These are phyloP conservation scores for Phytophthora niederhauseri DNA, from an alignment of 352 stramenopile genomes.

Conservation along the genomic window DNA sequence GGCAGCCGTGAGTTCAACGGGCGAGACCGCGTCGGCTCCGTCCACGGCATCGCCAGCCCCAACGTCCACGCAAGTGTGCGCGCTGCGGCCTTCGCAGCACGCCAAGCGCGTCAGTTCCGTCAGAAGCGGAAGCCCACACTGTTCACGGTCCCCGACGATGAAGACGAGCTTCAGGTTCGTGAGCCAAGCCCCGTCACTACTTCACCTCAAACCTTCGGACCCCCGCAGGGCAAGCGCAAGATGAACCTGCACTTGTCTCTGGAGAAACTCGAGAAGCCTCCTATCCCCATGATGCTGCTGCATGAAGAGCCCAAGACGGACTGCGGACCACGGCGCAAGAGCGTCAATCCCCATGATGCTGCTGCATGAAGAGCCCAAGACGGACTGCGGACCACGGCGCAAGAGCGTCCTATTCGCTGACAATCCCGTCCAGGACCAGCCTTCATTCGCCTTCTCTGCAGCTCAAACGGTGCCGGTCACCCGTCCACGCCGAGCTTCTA, in stretches of 20 bases:
- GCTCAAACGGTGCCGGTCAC: not conserved
- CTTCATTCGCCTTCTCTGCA: slow-evolving; percentile 1
- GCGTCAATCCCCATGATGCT: slow-evolving; percentile 55
- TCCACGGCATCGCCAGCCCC: slow-evolving; percentile 33
- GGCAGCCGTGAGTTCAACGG: slow-evolving; percentile 6
- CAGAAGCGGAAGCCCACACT: slow-evolving; percentile 20
- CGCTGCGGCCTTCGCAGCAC: slow-evolving; percentile 58
- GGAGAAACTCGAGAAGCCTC: slow-evolving; percentile 37
- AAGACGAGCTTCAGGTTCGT: slow-evolving; percentile 21
- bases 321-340: slow-evolving; percentile 10
- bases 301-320: slow-evolving; percentile 18
- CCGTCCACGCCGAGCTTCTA: slow-evolving; percentile 50
- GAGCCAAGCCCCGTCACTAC: slow-evolving; percentile 22
- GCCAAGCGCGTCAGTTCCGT: slow-evolving; percentile 46
- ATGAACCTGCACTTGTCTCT: slow-evolving; percentile 66
- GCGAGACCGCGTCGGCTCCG: slow-evolving; percentile 24
- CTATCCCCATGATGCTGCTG: slow-evolving; percentile 48
- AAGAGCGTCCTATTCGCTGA: slow-evolving; percentile 27
- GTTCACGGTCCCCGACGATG: slow-evolving; percentile 10
- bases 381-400: slow-evolving; percentile 7
- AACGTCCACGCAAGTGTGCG: slow-evolving; percentile 40
- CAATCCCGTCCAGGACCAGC: not conserved
- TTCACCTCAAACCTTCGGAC: not conserved
- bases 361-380: slow-evolving; percentile 13
- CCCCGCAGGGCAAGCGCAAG: slow-evolving; percentile 52